A percentile compares a stretch with the other conserved stretches of the same genome.
Evolutionary conservation across 768 basidiomycete genomes (phyloP).

Genomic region (Hebeloma cylindrosporum): DNA sequence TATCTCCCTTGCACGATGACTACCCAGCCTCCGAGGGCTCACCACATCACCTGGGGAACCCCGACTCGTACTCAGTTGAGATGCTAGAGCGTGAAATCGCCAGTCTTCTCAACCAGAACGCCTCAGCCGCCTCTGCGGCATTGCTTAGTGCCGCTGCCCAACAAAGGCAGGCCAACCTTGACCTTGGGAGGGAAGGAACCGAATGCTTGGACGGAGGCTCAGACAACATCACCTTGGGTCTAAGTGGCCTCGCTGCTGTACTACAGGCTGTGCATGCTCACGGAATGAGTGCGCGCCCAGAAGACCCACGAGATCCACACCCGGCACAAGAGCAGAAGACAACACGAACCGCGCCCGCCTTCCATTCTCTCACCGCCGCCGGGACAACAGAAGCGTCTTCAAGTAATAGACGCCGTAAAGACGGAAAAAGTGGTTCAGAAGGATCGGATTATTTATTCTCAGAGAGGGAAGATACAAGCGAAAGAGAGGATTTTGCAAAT

Average conservation of each 20-base stretch:
- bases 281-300: slow-evolving; percentile 43
- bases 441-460: slow-evolving; percentile 58
- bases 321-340: slow-evolving; percentile 47
- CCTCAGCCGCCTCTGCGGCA: slow-evolving; percentile 66
- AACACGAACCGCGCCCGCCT: slow-evolving; percentile 74
- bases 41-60: slow-evolving; percentile 34
- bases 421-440: slow-evolving; percentile 43
- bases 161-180: slow-evolving; percentile 55
- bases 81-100: slow-evolving; percentile 80
- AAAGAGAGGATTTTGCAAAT: slow-evolving; percentile 38
- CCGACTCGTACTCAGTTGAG: slow-evolving; percentile 62
- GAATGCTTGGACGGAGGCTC: slow-evolving; percentile 28
- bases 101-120: slow-evolving; percentile 71
- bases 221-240: slow-evolving; percentile 43
- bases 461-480: slow-evolving; percentile 45
- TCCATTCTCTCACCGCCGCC: slow-evolving; percentile 72
- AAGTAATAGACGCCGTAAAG: slow-evolving; percentile 33
- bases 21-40: slow-evolving; percentile 38
- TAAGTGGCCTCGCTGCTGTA: slow-evolving; percentile 73
- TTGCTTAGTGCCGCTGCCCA: slow-evolving; percentile 66
- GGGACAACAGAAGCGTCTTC: slow-evolving; percentile 36
- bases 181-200: slow-evolving; percentile 32
- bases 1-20: slow-evolving; percentile 39
- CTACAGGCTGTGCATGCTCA: slow-evolving; percentile 75
- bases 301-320: slow-evolving; percentile 35